A percentile compares a stretch with the other conserved stretches of the same genome.
These are phyloP conservation scores for Kurtzmaniella fragi DNA, from an alignment of 805 yeast genomes.

Conservation along the genomic window DNA sequence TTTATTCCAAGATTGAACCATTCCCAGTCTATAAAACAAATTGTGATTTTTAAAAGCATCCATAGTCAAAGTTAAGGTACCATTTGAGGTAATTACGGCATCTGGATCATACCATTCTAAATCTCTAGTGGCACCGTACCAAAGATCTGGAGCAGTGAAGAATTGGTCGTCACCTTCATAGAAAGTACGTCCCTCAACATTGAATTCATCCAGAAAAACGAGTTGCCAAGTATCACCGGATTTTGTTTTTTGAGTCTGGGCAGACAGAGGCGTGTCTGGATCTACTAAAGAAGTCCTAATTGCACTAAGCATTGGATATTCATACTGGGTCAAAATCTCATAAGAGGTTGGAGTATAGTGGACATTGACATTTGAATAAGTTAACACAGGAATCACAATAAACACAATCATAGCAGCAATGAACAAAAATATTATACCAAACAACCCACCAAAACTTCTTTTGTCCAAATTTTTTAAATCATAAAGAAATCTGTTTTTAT, in stretches of 20 bases:
- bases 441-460: conserved; percentile 54
- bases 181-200: conserved; percentile 34
- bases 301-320: conserved; percentile 53
- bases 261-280: conserved; percentile 62
- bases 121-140: conserved; percentile 33
- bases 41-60: conserved; percentile 29
- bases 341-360: conserved; percentile 17
- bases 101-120: conserved; percentile 37
- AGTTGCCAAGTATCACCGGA: conserved; percentile 24
- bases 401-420: conserved; percentile 66
- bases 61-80: conserved; percentile 24
- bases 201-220: conserved; percentile 35
- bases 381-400: conserved; percentile 75
- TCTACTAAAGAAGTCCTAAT: conserved; percentile 62
- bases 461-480: conserved; percentile 66
- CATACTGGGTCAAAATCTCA: conserved; percentile 47
- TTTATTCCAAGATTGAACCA: conserved; percentile 33
- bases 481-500: conserved; percentile 57
- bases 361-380: conserved; percentile 65
- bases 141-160: conserved; percentile 30
- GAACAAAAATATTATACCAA: conserved; percentile 55
- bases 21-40: conserved; percentile 27
- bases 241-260: conserved; percentile 41
- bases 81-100: conserved; percentile 30
- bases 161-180: conserved; percentile 36